Base-by-base conservation (phyloP, 2,329 filamentous ascomycete genomes). In the Pseudofabraea citricarpa region DNA sequence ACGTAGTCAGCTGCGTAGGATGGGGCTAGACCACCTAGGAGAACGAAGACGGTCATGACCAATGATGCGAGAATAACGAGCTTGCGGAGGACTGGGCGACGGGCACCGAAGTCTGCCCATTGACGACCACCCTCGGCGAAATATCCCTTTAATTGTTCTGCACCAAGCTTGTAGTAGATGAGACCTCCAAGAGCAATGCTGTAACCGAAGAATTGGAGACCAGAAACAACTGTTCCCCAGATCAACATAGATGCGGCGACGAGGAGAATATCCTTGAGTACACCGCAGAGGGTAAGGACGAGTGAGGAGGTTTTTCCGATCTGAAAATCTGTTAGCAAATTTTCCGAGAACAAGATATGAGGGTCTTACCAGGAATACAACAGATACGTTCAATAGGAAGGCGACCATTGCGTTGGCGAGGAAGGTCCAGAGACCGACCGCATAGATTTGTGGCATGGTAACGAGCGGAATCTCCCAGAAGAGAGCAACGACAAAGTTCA, bases 291-390 rank as follows among this genome's bases (percentile, higher is more conserved):
- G 23, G 88, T 93, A 59, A 93, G 83, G 56, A 91, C 84, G 43
- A 93, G 83, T 41, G 87, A 87, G 1, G 87, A 91, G 13, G 87
- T 91, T 73, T 87, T 90, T 71, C 87, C 87, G 61, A 93, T 91
- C 86, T 90, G 53, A 36, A 24, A 3, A n/a, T 7, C 22, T 31
- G 19, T 33, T 41, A 24, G 31, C 16, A n/a, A 33, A 7, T 21
- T 51, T 51, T 47, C 43, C 24, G 32, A 20, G 22, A 29, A 3
- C 15, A 15, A 3, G 8, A n/a, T 8, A 6, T 16, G 21, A 13
- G 8, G 19, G 33, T 71, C 82, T 66, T 82, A 90, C 86, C 69
- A 93, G 64, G 72, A 91, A 88, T 33, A 93, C 87, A 31, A 91
- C 87, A 2, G 87, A 90, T 42, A 91, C 83, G 67, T 93, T 93